A percentile compares a stretch with the other conserved stretches of the same genome.
Evolutionary conservation across 768 basidiomycete genomes (phyloP).

Genomic region (Leccinellum luteum): DNA sequence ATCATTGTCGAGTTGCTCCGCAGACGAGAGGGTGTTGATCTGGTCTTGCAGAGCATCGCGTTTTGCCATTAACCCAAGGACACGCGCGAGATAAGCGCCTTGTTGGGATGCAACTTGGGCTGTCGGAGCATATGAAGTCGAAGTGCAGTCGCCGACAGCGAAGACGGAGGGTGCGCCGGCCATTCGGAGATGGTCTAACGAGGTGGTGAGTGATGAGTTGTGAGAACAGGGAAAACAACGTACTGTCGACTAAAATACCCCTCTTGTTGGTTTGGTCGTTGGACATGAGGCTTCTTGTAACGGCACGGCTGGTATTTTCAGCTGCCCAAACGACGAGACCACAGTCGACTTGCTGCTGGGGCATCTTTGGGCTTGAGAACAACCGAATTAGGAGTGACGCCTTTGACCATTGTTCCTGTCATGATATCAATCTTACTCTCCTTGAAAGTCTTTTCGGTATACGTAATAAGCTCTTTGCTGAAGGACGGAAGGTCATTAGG

Average conservation of each 20-base stretch:
- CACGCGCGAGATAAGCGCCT: slow-evolving; percentile 86
- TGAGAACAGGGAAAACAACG: slow-evolving; percentile 17
- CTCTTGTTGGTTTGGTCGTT: slow-evolving; percentile 81
- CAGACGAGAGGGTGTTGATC: slow-evolving; percentile 22
- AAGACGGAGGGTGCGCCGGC: slow-evolving; percentile 77
- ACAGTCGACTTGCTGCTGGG: slow-evolving; percentile 83
- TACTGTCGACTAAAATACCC: slow-evolving; percentile 84
- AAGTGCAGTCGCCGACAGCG: slow-evolving; percentile 93
- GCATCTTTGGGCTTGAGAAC: slow-evolving; percentile 92
- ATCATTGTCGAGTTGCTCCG: slow-evolving; percentile 22
- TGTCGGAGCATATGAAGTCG: slow-evolving; percentile 91
- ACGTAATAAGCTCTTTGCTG: slow-evolving; percentile 87
- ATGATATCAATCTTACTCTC: slow-evolving; percentile 95
- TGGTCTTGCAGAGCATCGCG: slow-evolving; percentile 59
- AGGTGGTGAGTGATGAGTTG: neutral
- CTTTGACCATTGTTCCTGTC: slow-evolving; percentile 88
- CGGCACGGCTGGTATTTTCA: slow-evolving; percentile 51
- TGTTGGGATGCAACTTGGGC: slow-evolving; percentile 97
- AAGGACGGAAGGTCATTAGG: slow-evolving; percentile 96
- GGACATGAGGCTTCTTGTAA: slow-evolving; percentile 64
- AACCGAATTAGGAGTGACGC: slow-evolving; percentile 77
- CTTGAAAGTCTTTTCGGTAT: slow-evolving; percentile 90
- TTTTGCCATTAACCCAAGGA: slow-evolving; percentile 75
- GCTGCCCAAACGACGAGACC: slow-evolving; percentile 95
- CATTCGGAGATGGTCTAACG: slow-evolving; percentile 72